Conservation (phyloP, 768 basidiomycete genomes). For the Auricularia sp. region DNA sequence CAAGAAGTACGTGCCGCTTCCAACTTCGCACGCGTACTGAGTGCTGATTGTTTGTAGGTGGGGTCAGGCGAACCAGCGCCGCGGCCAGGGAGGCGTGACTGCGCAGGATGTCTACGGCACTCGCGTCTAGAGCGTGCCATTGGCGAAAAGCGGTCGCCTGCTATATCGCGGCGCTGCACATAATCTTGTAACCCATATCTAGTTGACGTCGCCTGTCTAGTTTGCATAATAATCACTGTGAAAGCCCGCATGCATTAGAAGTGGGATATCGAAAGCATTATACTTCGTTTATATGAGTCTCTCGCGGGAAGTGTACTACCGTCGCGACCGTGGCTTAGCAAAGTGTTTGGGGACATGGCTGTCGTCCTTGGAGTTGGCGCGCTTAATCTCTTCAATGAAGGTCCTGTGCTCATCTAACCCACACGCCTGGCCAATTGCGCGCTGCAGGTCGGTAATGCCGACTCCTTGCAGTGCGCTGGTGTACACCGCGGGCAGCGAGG, state of each 20-base stretch:
- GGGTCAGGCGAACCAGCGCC: constrained; percentile 79
- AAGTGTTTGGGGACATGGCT: too few relatives aligned
- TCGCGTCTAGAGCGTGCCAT: constrained; percentile 26
- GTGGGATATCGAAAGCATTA: too few relatives aligned
- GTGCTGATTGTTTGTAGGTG: constrained; percentile 38
- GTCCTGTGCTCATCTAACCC: background rate
- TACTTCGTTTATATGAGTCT: too few relatives aligned
- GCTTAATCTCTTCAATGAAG: background rate
- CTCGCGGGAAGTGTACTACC: too few relatives aligned
- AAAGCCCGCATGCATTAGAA: too few relatives aligned
- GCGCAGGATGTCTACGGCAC: constrained; percentile 73
- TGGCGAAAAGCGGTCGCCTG: too few relatives aligned
- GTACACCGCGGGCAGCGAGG: constrained; percentile 39
- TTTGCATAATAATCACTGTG: too few relatives aligned
- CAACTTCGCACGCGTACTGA: background rate
- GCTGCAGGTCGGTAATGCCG: background rate
- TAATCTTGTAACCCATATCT: too few relatives aligned
- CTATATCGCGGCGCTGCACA: too few relatives aligned
- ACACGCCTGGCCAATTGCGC: background rate
- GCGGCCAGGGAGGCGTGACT: constrained; percentile 69
- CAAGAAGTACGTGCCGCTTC: constrained; percentile 63
- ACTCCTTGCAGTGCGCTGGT: background rate
- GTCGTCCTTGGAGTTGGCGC: background rate
- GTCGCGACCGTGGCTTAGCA: too few relatives aligned
- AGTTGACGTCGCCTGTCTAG: too few relatives aligned